Percentiles rank a stretch among this genome's conserved stretches.
Evolutionary conservation across 2,329 filamentous ascomycete species (phyloP).

Genomic region (Fusarium nurragi): DNA sequence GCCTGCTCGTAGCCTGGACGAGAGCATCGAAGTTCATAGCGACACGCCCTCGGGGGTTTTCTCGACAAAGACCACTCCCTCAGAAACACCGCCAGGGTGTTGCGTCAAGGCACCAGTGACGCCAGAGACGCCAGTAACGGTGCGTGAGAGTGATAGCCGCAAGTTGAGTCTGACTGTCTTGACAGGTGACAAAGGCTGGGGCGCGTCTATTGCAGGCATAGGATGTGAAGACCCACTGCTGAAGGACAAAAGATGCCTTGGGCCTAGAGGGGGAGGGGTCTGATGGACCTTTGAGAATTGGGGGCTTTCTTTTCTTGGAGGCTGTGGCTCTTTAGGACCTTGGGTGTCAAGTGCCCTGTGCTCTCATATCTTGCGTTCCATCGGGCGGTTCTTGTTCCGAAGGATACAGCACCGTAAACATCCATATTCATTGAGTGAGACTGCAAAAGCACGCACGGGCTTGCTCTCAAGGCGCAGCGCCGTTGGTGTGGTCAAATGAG

Average conservation of each 20-base stretch:
- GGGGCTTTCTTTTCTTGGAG: conserved; percentile 32
- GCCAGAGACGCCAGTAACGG: conserved; percentile 44
- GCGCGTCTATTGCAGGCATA: conserved; percentile 46
- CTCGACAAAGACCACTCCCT: conserved; percentile 23
- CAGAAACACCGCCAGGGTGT: conserved; percentile 30
- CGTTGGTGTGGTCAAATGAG: conserved; percentile 35
- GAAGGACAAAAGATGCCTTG: conserved; percentile 44
- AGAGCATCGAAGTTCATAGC: conserved; percentile 28
- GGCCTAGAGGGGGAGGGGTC: conserved; percentile 23
- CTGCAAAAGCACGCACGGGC: conserved; percentile 27
- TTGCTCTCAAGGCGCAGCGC: conserved; percentile 43
- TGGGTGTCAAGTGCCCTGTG: conserved; percentile 36
- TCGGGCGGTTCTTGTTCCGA: conserved; percentile 24
- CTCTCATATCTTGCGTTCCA: conserved; percentile 26
- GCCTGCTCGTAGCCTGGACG: conserved; percentile 47
- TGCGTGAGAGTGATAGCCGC: conserved; percentile 44
- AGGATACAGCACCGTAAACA: conserved; percentile 5
- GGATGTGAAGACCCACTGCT: conserved; percentile 40
- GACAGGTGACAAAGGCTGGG: conserved; percentile 47
- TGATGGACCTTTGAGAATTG: conserved; percentile 35
- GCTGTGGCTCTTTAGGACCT: conserved; percentile 22
- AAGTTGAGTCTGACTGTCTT: conserved; percentile 46
- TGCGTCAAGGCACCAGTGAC: conserved; percentile 46
- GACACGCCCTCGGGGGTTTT: conserved; percentile 35
- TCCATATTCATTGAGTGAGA: conserved; percentile 34